Base-by-base conservation (phyloP, 2,329 filamentous ascomycete genomes). In the Clonostachys sp. region DNA sequence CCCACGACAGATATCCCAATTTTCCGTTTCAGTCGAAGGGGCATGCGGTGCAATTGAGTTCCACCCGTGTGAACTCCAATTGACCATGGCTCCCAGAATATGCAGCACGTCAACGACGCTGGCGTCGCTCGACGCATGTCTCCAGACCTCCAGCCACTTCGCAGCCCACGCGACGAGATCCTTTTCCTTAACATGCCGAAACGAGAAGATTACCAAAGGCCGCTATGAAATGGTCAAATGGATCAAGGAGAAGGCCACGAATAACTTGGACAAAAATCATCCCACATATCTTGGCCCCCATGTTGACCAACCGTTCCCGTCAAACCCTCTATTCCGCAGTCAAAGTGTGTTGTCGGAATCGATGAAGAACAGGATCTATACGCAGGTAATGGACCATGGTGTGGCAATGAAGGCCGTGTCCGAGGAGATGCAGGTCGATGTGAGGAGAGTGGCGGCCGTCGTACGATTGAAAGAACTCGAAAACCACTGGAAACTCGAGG, bases 391-490 rank as follows among this genome's bases (percentile, higher is more conserved):
- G 51, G 61, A 68, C n/a, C 64, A 81, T 13, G 84, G 85, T 50
- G 75, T 84, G 63, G 81, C 86, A 48, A 73, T 96, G 52, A 85
- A 89, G 59, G 79, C 79, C 41, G 87, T 95, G 17, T 91, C 89
- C 60, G 86, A 86, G 2, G 80, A 89, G 59, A 78, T 88, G 56
- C 81, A 84, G 30, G 81, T 96, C 20, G 90, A 94, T 59, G 86
- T 95, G 67, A 81, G 88, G 60, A 80, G 91, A 57, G 87, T 96
- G 16, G 91, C 84, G 30, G 91, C 91, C 18, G 87, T 95, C 17
- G 86, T 95, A 50, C 76, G 91, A 58, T 72, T 96, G 59, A 92
- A 92, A 72, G 83, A 90, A 65, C 75, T 96, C 54, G 90, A 96
- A 72, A 90, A 86, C 71, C 74, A 85, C 55, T 91, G 86, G 89